phyloP scores from a whole-genome alignment of 768 basidiomycete genomes.

The Rubroboletus pulcherrimus region DNA sequence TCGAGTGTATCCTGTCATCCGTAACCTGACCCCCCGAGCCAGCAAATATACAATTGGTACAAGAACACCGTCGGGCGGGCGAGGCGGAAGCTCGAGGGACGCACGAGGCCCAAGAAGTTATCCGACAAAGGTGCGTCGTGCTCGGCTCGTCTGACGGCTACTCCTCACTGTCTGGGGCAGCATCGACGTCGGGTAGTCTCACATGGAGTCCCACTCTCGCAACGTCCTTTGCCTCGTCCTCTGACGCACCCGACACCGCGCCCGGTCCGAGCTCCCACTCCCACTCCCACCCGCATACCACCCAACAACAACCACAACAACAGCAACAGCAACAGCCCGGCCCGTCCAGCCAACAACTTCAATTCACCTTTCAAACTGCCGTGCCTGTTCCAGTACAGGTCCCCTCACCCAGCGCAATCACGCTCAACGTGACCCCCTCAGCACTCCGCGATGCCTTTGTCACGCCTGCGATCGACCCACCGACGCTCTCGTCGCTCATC shows the following conservation, averaged over 20 bases:
- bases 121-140: conserved; percentile 45
- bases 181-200: conserved; percentile 24
- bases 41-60: conserved; percentile 76
- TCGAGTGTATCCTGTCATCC: not conserved
- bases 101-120: conserved; percentile 47
- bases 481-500: conserved; percentile 52
- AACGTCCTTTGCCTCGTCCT: conserved; percentile 34
- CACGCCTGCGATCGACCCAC: conserved; percentile 40
- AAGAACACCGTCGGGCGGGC: conserved; percentile 66
- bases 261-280: conserved; percentile 33
- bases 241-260: conserved; percentile 11
- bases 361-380: conserved; percentile 42
- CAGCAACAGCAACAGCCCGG: conserved; percentile 31
- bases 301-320: conserved; percentile 4
- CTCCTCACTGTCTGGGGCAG: conserved; percentile 5
- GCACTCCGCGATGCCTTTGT: conserved; percentile 32
- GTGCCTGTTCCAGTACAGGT: conserved; percentile 40
- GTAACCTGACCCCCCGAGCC: not conserved
- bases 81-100: conserved; percentile 53
- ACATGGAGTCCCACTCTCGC: conserved; percentile 39
- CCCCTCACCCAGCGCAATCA: conserved; percentile 14
- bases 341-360: conserved; percentile 35
- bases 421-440: conserved; percentile 28
- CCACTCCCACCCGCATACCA: conserved; percentile 21
- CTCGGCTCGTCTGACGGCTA: not conserved